These are phyloP conservation scores for Dissophora ornata DNA, from an alignment of 192 early-diverging fungal genomes.

Conservation along the genomic window DNA sequence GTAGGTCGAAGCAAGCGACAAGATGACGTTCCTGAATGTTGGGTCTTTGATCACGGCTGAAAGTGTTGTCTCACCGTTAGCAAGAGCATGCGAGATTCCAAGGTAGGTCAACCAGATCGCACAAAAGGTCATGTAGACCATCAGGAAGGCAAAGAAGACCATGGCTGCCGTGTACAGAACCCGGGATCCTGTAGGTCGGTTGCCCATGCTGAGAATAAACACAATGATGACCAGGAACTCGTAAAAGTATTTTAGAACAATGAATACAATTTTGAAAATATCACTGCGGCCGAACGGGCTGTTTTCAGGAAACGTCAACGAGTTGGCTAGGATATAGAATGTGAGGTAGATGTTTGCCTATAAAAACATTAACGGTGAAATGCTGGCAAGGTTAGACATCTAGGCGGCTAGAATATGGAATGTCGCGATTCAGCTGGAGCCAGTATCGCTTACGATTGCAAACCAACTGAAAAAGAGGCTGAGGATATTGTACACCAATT, in stretches of 20 bases:
- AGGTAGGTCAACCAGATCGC: slow-evolving; percentile 74
- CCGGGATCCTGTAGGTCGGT: slow-evolving; percentile 91
- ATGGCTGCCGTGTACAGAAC: slow-evolving; percentile 79
- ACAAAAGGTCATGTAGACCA: slow-evolving; percentile 88
- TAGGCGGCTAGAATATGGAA: slow-evolving; percentile 64
- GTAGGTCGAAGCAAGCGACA: slow-evolving; percentile 76
- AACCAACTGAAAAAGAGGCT: slow-evolving; percentile 94
- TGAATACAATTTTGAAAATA: slow-evolving; percentile 69
- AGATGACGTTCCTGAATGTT: slow-evolving; percentile 72
- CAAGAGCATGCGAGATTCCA: slow-evolving; percentile 69
- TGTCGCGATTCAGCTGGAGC: slow-evolving; percentile 5
- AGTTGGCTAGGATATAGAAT: slow-evolving; percentile 63
- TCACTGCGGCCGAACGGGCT: slow-evolving; percentile 55
- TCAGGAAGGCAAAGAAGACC: slow-evolving; percentile 87
- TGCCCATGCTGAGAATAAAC: slow-evolving; percentile 92
- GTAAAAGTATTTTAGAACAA: slow-evolving; percentile 79
- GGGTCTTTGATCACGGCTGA: slow-evolving; percentile 73
- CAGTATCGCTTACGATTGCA: slow-evolving; percentile 64
- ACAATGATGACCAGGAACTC: slow-evolving; percentile 74
- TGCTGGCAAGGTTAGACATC: slow-evolving; percentile 14
- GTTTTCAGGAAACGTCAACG: slow-evolving; percentile 55
- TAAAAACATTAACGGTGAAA: not conserved
- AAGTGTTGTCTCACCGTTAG: slow-evolving; percentile 65
- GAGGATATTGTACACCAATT: slow-evolving; percentile 87
- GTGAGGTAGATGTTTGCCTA: slow-evolving; percentile 77